Evolutionary conservation across 2,329 filamentous ascomycete genomes (phyloP), one percentile per base, ranked within the genome.

Genomic region (Colletotrichum tofieldiae): DNA sequence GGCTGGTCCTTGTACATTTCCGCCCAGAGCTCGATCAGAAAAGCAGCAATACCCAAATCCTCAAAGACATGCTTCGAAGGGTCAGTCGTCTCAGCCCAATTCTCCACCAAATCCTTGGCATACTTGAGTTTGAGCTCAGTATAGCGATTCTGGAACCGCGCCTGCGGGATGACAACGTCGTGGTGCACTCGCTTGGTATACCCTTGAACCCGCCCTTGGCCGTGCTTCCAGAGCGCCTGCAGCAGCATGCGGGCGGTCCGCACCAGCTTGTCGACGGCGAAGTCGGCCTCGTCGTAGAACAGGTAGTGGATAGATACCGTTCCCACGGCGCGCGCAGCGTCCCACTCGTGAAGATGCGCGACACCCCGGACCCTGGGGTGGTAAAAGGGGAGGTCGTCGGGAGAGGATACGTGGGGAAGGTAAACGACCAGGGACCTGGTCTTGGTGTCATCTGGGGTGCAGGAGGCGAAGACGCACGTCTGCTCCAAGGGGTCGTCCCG

Each of bases 1-100:
- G 75, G 73, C 0, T 59, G 70, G 52, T 79, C 79, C 47, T 77
- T 78, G 79, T 98, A 98, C 91, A 98, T 96, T 70, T 93, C 90
- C 16, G 85, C 83, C 96, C 96, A 99, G 2, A 98, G 84, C 84
- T 98, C 95, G 35, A 98, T 94, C 63, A 98, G 85, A 77, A 98
- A 99, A 0, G 96, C 93, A 0, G 96, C 93, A 74, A 99, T 98
- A 5, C 91, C 89, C 26, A 99, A 84, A 79, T 98, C 96, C 80
- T 99, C 96, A 81, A 98, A 98, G 3, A 98, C 94, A 79, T 98
- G 95, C 81, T 98, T 99, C 20, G 86, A 86, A 0, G 95, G 94
- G 79, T 97, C 95, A 0, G 95, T 98, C 63, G 89, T 88, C 83
- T 98, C 96, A 18, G 91, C 91, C 96, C 96, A 99, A 1, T 82